Evolutionary conservation across 495 filamentous ascomycete genomes (phyloP).

Genomic region (Aspergillus mulundensis): DNA sequence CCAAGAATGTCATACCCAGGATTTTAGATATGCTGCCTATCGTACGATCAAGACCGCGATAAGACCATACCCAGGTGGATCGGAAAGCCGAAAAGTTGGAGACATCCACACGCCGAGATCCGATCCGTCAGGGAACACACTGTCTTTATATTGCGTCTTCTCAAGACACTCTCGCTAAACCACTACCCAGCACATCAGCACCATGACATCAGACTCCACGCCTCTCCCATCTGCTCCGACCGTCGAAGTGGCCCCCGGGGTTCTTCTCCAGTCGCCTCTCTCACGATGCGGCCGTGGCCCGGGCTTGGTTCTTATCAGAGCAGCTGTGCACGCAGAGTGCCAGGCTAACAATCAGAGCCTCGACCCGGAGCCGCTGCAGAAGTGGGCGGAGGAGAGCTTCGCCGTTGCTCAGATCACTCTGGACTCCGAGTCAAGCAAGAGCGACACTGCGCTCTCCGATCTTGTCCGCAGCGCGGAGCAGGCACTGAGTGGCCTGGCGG

Average conservation of each 20-base stretch:
- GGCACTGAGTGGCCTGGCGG: slow-evolving; percentile 10
- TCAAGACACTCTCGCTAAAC: background rate
- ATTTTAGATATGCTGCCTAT: too few relatives aligned
- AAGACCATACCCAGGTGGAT: background rate
- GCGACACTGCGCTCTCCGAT: background rate
- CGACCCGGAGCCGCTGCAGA: slow-evolving; percentile 31
- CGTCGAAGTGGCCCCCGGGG: slow-evolving; percentile 4
- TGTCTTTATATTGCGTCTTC: background rate
- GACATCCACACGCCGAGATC: background rate
- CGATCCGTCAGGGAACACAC: background rate
- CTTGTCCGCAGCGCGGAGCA: slow-evolving; percentile 16
- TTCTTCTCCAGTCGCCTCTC: slow-evolving; percentile 47
- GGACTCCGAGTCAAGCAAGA: slow-evolving; percentile 13
- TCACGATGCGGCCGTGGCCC: slow-evolving; percentile 54
- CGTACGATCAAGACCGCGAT: too few relatives aligned
- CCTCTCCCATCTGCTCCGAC: slow-evolving; percentile 11
- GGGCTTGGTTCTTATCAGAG: slow-evolving; percentile 45
- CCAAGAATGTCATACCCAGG: too few relatives aligned
- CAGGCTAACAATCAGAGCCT: slow-evolving; percentile 23
- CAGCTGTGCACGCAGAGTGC: slow-evolving; percentile 18
- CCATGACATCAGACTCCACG: slow-evolving; percentile 8
- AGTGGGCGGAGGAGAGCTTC: slow-evolving; percentile 43
- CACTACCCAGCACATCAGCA: background rate
- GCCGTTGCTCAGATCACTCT: slow-evolving; percentile 27
- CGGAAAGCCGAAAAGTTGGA: background rate